Evolutionary conservation across 1,139 yeast genomes (phyloP).

Genomic region (Debaryomyces subglobosus): DNA sequence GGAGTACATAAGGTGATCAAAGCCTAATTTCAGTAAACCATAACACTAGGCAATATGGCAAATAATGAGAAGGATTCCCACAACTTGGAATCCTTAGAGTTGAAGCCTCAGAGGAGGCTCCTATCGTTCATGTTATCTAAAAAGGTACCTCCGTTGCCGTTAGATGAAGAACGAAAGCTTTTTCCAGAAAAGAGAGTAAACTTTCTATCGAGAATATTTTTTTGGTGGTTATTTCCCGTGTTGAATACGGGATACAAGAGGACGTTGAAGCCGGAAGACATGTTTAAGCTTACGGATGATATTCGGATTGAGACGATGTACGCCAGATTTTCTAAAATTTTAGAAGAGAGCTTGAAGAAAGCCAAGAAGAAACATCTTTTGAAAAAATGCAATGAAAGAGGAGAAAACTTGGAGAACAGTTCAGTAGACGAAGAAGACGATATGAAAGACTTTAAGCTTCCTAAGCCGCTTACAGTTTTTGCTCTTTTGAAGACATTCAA

Average conservation of each 20-base stretch:
- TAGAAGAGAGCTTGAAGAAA: constrained; percentile 38
- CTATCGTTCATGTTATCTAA: constrained; percentile 20
- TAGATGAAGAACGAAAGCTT: constrained; percentile 48
- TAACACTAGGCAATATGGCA: not conserved
- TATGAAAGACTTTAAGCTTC: constrained; percentile 27
- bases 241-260: constrained; percentile 67
- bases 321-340: constrained; percentile 29
- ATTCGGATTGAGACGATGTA: constrained; percentile 53
- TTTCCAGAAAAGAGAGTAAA: constrained; percentile 43
- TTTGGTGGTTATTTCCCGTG: constrained; percentile 63
- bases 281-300: constrained; percentile 56
- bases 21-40: not conserved
- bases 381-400: constrained; percentile 29
- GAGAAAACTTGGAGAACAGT: constrained; percentile 26
- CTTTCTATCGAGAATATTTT: constrained; percentile 38
- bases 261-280: constrained; percentile 64
- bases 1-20: not conserved
- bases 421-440: constrained; percentile 28
- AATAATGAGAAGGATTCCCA: not conserved
- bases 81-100: constrained; percentile 6
- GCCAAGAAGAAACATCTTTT: constrained; percentile 23
- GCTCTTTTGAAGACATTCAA: constrained; percentile 34
- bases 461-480: constrained; percentile 18
- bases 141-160: constrained; percentile 57
- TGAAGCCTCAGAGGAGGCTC: constrained; percentile 21